Evolutionary conservation across 768 basidiomycete species (phyloP).

Genomic region (Agrocybe praecox): DNA sequence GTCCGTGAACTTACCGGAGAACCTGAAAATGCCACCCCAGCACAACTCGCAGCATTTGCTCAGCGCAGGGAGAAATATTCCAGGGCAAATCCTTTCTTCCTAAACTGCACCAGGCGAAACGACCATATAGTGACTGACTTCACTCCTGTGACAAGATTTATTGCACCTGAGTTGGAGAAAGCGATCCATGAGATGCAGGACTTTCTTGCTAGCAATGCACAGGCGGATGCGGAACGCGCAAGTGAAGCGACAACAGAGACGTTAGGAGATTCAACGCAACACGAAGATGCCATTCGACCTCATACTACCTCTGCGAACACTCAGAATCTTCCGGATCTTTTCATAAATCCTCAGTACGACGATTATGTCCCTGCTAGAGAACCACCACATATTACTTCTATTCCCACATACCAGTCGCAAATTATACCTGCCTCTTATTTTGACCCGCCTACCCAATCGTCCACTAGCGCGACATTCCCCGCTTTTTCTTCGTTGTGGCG

Average conservation of each 20-base stretch:
- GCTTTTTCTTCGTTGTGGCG: conserved; percentile 49
- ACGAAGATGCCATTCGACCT: background rate
- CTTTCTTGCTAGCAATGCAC: conserved; percentile 34
- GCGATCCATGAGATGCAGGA: conserved; percentile 73
- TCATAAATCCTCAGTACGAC: conserved; percentile 19
- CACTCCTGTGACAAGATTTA: conserved; percentile 81
- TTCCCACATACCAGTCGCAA: conserved; percentile 27
- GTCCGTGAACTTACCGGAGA: conserved; percentile 66
- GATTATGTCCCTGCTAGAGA: conserved; percentile 28
- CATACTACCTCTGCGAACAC: background rate
- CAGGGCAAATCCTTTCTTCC: conserved; percentile 72
- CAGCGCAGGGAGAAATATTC: conserved; percentile 60
- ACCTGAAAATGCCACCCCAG: conserved; percentile 45
- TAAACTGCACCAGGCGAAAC: conserved; percentile 69
- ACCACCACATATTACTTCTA: conserved; percentile 22
- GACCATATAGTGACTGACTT: conserved; percentile 73
- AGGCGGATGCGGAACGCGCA: background rate
- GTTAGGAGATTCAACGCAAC: background rate
- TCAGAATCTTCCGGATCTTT: conserved; percentile 18
- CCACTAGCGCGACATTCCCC: background rate
- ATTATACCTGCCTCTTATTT: conserved; percentile 27
- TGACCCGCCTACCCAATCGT: background rate
- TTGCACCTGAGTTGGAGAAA: conserved; percentile 58
- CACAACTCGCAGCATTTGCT: conserved; percentile 51
- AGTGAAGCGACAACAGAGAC: background rate